A percentile compares a stretch with the other conserved stretches of the same genome.
phyloP scores from a whole-genome alignment of 768 basidiomycete genomes.

The Lactarius evosmus region DNA sequence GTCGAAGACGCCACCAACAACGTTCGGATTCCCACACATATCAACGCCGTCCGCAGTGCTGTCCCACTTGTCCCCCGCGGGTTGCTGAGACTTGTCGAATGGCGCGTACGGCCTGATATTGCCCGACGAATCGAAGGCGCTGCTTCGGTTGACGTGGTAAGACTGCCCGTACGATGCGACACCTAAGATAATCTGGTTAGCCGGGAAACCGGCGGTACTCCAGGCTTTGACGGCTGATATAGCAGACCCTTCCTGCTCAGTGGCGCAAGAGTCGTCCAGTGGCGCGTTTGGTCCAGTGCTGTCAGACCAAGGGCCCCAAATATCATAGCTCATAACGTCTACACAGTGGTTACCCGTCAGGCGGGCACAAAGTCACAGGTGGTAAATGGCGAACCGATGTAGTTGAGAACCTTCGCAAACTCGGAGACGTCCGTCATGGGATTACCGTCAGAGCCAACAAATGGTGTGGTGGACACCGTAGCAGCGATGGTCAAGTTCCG shows the following conservation, averaged over 20 bases:
- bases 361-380: too few relatives aligned
- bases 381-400: conserved; percentile 65
- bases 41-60: conserved; percentile 43
- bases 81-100: too few relatives aligned
- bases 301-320: conserved; percentile 51
- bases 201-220: conserved; percentile 74
- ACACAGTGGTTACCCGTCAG: too few relatives aligned
- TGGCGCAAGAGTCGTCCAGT: conserved; percentile 70
- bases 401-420: too few relatives aligned
- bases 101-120: too few relatives aligned
- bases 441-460: conserved; percentile 45
- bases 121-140: too few relatives aligned
- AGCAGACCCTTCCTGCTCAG: conserved; percentile 68
- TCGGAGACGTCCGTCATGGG: conserved; percentile 68
- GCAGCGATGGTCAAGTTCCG: conserved; percentile 60
- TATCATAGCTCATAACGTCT: conserved; percentile 66
- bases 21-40: conserved; percentile 50
- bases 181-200: conserved; percentile 72
- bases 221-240: conserved; percentile 71
- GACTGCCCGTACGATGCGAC: conserved; percentile 81
- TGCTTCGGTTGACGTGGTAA: conserved; percentile 40
- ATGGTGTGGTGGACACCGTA: conserved; percentile 50
- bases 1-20: conserved; percentile 50
- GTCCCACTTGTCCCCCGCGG: conserved; percentile 46
- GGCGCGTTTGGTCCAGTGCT: conserved; percentile 84